Conservation (phyloP, 352 stramenopile species). For the Phytopythium chamaehyphon region DNA sequence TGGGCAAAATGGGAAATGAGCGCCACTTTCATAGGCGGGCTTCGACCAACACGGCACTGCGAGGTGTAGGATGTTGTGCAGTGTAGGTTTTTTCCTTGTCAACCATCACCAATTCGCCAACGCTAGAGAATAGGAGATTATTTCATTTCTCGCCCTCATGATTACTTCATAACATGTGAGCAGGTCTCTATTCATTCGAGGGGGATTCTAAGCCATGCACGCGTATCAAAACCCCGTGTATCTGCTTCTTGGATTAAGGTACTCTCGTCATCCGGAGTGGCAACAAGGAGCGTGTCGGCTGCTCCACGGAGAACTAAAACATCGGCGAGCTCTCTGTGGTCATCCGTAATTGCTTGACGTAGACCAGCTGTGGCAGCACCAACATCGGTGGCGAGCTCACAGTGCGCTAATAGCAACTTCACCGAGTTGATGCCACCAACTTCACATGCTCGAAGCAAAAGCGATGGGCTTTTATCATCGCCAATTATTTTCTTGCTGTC, state of each 20-base stretch:
- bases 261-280: background rate
- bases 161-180: no score
- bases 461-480: slow-evolving; percentile 6
- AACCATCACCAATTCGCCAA: no score
- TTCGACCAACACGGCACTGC: no score
- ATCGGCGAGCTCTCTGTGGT: background rate
- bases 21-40: no score
- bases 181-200: no score
- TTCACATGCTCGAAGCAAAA: slow-evolving; percentile 31
- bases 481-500: background rate
- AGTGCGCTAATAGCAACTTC: slow-evolving; percentile 18
- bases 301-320: background rate
- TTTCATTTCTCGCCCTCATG: no score
- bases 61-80: no score
- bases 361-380: background rate
- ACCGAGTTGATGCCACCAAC: slow-evolving; percentile 9
- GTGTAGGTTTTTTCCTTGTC: no score
- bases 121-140: no score
- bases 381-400: slow-evolving; percentile 12
- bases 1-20: background rate
- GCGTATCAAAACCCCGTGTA: background rate
- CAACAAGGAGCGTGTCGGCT: background rate
- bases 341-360: background rate
- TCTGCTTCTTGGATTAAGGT: slow-evolving; percentile 1
- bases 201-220: slow-evolving; percentile 1